phyloP scores from a whole-genome alignment of 805 yeast genomes.

The Metschnikowia lochheadii region DNA sequence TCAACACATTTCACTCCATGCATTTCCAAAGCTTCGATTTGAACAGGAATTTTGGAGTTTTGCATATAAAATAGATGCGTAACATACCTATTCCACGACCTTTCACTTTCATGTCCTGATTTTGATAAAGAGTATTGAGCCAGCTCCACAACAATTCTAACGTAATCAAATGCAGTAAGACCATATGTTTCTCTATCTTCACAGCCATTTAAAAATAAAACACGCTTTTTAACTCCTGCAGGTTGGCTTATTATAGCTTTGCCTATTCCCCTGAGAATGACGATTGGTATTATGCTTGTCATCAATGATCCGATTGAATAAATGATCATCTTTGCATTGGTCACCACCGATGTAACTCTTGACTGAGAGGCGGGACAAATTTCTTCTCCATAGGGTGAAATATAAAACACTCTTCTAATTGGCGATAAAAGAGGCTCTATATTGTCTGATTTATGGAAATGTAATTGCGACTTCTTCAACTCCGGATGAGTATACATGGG shows the following conservation, averaged over 20 bases:
- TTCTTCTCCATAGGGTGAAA: constrained; percentile 86
- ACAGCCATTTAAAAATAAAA: constrained; percentile 69
- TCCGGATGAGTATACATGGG: constrained; percentile 78
- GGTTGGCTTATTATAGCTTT: constrained; percentile 42
- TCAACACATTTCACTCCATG: constrained; percentile 47
- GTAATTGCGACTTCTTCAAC: constrained; percentile 66
- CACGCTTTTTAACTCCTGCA: constrained; percentile 36
- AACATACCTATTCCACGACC: constrained; percentile 44
- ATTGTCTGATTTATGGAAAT: constrained; percentile 56
- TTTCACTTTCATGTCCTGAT: constrained; percentile 15
- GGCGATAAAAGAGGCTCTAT: constrained; percentile 67
- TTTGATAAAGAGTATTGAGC: constrained; percentile 47
- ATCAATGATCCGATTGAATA: constrained; percentile 85
- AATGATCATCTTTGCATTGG: constrained; percentile 51
- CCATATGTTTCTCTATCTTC: constrained; percentile 78
- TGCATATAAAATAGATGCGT: constrained; percentile 61
- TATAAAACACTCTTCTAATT: constrained; percentile 67
- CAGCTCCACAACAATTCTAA: constrained; percentile 52
- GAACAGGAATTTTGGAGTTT: constrained; percentile 48
- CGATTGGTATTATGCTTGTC: constrained; percentile 81
- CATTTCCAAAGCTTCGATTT: constrained; percentile 33
- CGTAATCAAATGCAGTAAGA: constrained; percentile 56
- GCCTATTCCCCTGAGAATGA: constrained; percentile 71
- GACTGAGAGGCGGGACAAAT: constrained; percentile 70
- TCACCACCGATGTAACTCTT: constrained; percentile 51